Conservation (phyloP, 2,329 filamentous ascomycete genomes). For the Aspergillus sergii region DNA sequence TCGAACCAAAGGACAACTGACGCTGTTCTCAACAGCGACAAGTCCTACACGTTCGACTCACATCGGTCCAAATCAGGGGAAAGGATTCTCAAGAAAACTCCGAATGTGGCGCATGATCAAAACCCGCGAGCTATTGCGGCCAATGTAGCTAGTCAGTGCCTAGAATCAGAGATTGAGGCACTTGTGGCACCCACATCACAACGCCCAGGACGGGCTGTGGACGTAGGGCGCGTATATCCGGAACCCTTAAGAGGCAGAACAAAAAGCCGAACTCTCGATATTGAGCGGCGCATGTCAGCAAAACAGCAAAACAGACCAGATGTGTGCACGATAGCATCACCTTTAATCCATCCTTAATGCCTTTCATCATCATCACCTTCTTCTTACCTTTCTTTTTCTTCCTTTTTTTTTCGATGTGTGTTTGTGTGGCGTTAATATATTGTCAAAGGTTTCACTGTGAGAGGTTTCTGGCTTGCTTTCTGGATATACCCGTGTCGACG, state of each 20-base stretch:
- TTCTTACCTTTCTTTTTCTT: neutral
- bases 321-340: constrained; percentile 13
- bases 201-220: neutral
- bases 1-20: neutral
- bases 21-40: neutral
- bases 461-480: neutral
- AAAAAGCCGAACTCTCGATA: constrained; percentile 28
- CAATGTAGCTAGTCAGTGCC: neutral
- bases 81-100: neutral
- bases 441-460: neutral
- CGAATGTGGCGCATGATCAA: neutral
- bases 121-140: neutral
- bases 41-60: neutral
- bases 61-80: neutral
- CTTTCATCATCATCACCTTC: neutral
- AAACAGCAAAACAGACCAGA: constrained; percentile 22
- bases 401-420: neutral
- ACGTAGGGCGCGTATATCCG: neutral
- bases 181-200: neutral
- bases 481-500: neutral
- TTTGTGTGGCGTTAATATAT: neutral
- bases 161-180: neutral
- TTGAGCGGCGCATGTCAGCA: constrained; percentile 21
- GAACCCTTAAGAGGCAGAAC: constrained; percentile 27
- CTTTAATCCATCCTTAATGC: constrained; percentile 16